Percentiles rank a stretch among this genome's conserved stretches.
Evolutionary conservation across 2,329 filamentous ascomycete species (phyloP).

Genomic region (Lachnellula arida): DNA sequence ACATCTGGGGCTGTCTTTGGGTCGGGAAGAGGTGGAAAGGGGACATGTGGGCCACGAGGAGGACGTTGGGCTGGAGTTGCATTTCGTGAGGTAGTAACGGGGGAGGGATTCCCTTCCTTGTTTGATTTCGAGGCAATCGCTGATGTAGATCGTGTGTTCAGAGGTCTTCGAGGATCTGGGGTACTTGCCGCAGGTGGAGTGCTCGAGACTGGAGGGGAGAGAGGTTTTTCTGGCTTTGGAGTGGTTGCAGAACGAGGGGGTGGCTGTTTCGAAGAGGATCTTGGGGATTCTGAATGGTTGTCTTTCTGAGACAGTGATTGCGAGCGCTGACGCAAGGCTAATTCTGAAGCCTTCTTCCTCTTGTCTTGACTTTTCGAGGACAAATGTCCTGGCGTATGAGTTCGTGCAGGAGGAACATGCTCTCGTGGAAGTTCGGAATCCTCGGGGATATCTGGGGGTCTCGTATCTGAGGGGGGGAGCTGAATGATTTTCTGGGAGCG

Average conservation of each 20-base stretch:
- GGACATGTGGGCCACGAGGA: conserved; percentile 37
- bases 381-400: conserved; percentile 59
- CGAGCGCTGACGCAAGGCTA: conserved; percentile 31
- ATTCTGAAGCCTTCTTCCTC: conserved; percentile 27
- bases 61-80: conserved; percentile 20
- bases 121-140: conserved; percentile 29
- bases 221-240: conserved; percentile 16
- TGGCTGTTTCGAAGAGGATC: conserved; percentile 19
- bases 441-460: conserved; percentile 34
- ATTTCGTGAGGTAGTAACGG: conserved; percentile 17
- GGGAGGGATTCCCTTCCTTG: conserved; percentile 16
- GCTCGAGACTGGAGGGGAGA: conserved; percentile 17
- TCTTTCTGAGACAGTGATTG: conserved; percentile 31
- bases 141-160: conserved; percentile 46
- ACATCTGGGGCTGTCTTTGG: conserved; percentile 55
- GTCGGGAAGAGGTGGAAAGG: conserved; percentile 54
- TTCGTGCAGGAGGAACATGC: conserved; percentile 42
- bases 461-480: conserved; percentile 34
- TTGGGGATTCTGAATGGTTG: conserved; percentile 18
- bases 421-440: conserved; percentile 35
- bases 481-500: conserved; percentile 50
- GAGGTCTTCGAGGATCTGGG: conserved; percentile 35
- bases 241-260: conserved; percentile 12
- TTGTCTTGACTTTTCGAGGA: conserved; percentile 48
- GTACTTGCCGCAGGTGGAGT: conserved; percentile 3